Conservation (phyloP, 768 basidiomycete genomes). For the Agaricus sinodeliciosus region DNA sequence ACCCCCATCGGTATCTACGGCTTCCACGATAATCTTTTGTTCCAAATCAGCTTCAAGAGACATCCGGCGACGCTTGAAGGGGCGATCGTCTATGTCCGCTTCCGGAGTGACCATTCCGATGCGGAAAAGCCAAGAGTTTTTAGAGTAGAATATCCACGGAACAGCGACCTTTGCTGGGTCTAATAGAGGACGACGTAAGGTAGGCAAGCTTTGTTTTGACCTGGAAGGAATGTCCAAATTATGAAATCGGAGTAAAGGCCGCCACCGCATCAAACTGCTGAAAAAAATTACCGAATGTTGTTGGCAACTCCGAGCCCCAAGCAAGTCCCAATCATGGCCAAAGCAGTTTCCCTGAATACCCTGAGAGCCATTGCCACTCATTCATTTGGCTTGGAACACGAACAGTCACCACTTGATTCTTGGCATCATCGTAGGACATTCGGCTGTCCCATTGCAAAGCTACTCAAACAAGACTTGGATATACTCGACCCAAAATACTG, state of each 20-base stretch:
- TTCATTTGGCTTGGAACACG: too few relatives aligned
- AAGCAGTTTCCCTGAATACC: too few relatives aligned
- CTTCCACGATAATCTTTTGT: background rate
- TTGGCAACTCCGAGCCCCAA: too few relatives aligned
- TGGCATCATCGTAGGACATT: too few relatives aligned
- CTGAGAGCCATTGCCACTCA: too few relatives aligned
- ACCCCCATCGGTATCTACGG: background rate
- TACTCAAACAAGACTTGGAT: too few relatives aligned
- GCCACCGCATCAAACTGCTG: conserved; percentile 1
- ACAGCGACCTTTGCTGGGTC: background rate
- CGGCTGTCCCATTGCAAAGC: too few relatives aligned
- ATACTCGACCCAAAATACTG: too few relatives aligned
- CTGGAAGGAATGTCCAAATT: background rate
- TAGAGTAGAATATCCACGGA: background rate
- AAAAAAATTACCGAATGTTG: background rate
- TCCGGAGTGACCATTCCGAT: conserved; percentile 3
- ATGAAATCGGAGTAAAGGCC: background rate
- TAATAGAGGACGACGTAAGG: background rate
- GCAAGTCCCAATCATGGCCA: too few relatives aligned
- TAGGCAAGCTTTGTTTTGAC: background rate
- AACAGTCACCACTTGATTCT: too few relatives aligned
- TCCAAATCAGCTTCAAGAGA: background rate
- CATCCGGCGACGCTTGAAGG: conserved; percentile 2
- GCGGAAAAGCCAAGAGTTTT: background rate
- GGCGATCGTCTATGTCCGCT: background rate